These are phyloP conservation scores for Penicillium aurantiogriseum DNA, from an alignment of 2,329 filamentous ascomycete genomes.

Conservation along the genomic window DNA sequence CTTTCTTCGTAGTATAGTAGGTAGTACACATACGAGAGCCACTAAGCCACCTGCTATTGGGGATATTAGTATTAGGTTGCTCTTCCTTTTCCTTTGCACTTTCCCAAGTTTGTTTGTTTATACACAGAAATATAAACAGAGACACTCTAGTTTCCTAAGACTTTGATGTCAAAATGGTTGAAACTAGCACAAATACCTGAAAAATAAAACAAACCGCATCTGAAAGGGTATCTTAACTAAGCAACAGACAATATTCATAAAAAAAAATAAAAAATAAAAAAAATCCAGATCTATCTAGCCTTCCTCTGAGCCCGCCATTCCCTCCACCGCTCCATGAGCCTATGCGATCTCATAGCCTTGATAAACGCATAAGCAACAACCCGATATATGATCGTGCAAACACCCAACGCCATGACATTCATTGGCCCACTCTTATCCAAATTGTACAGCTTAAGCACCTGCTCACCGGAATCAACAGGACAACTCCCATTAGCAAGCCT, in stretches of 20 bases:
- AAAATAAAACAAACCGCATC: background rate
- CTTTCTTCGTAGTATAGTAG: no score
- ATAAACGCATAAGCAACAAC: conserved; percentile 48
- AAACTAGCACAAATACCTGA: background rate
- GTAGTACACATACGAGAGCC: no score
- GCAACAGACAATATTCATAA: background rate
- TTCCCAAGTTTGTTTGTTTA: no score
- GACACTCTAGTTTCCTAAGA: background rate
- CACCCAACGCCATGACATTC: conserved; percentile 63
- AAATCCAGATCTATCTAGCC: background rate
- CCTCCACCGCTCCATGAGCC: conserved; percentile 22
- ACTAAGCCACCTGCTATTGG: background rate
- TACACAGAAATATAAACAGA: background rate
- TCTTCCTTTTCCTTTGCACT: background rate
- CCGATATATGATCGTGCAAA: conserved; percentile 64
- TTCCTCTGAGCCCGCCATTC: conserved; percentile 19
- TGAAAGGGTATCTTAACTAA: background rate
- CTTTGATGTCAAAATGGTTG: background rate
- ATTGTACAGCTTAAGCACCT: conserved; percentile 67
- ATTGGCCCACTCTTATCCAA: conserved; percentile 61
- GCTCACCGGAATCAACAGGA: conserved; percentile 62
- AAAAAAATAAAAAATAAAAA: background rate
- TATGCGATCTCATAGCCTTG: conserved; percentile 28
- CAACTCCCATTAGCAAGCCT: conserved; percentile 60
- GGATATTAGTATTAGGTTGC: no score